Conservation (phyloP, 169 alveolate species). For the Eimeria sp. region DNA sequence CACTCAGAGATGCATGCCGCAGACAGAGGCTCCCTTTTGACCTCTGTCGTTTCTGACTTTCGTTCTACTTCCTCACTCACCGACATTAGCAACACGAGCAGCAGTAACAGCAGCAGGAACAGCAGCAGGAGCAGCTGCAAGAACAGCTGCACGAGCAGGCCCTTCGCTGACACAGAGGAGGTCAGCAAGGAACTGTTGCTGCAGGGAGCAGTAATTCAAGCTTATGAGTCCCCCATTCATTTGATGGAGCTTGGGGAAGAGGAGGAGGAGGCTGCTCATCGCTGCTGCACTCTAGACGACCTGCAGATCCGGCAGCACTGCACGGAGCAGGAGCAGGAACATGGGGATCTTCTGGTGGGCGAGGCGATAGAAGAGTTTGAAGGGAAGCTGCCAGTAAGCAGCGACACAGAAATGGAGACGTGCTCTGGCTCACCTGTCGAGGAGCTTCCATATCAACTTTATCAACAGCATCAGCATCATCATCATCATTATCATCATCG, state of each 20-base stretch:
- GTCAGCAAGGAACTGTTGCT: background rate
- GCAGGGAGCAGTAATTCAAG: background rate
- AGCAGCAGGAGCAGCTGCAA: constrained; percentile 1
- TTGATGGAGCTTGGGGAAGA: background rate
- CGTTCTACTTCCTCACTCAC: background rate
- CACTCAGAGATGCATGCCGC: background rate
- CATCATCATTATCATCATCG: background rate
- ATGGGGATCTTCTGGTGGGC: background rate
- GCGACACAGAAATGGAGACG: background rate
- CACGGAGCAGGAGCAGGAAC: background rate
- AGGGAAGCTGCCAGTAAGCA: background rate
- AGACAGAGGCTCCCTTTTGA: background rate
- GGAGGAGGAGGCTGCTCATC: background rate
- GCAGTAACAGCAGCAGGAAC: background rate
- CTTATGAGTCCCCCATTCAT: background rate
- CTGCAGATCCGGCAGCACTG: background rate
- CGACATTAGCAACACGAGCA: background rate
- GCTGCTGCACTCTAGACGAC: background rate
- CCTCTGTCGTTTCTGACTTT: background rate
- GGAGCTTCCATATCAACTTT: background rate
- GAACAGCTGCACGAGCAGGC: background rate
- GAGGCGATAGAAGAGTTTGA: background rate
- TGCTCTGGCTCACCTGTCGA: background rate
- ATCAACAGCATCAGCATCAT: background rate
- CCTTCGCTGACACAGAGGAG: background rate